Evolutionary conservation across 768 basidiomycete genomes (phyloP), one percentile per base, ranked within the genome.

Genomic region (Mycena rebaudengoi): DNA sequence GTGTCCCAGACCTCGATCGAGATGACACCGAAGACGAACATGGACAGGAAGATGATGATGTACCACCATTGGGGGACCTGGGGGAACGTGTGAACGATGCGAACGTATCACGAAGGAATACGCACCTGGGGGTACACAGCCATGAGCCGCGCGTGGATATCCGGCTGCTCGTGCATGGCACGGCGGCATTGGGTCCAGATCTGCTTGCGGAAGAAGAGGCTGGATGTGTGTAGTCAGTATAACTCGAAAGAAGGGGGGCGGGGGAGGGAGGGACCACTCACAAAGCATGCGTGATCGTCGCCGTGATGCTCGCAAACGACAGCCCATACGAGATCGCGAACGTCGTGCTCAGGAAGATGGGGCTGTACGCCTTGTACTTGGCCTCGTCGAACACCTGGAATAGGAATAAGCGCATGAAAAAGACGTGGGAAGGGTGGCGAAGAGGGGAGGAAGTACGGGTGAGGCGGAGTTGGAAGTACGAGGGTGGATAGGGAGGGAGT

Each of bases 51-150:
- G 13, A 79, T 51, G 58, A 62, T 51, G 16, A 71, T 71, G 65
- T 84, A 85, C 83, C 82, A 83, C 78, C 77, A 83, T 35, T 78
- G 73, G 1, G 82, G 83, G n/a, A 83, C 82, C n/a, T n/a, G n/a
- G n/a, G n/a, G n/a, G n/a, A n/a, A n/a, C n/a, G n/a, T n/a, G n/a
- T n/a, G n/a, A n/a, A n/a, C n/a, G n/a, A n/a, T n/a, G n/a, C n/a
- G n/a, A n/a, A n/a, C n/a, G n/a, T n/a, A n/a, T n/a, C n/a, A n/a
- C n/a, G n/a, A n/a, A n/a, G n/a, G n/a, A n/a, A n/a, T n/a, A n/a
- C n/a, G n/a, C n/a, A n/a, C n/a, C 78, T 77, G 75, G 72, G 61
- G 76, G 62, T 85, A 84, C 54, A 68, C 73, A 21, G 74, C 62
- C 79, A 84, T 84, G 35, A 85, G 74, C 30, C 81, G 76, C 4